A percentile compares a stretch with the other conserved stretches of the same genome.
These are phyloP conservation scores for Cercospora citrullina DNA, from an alignment of 2,329 filamentous ascomycete genomes.

Conservation along the genomic window DNA sequence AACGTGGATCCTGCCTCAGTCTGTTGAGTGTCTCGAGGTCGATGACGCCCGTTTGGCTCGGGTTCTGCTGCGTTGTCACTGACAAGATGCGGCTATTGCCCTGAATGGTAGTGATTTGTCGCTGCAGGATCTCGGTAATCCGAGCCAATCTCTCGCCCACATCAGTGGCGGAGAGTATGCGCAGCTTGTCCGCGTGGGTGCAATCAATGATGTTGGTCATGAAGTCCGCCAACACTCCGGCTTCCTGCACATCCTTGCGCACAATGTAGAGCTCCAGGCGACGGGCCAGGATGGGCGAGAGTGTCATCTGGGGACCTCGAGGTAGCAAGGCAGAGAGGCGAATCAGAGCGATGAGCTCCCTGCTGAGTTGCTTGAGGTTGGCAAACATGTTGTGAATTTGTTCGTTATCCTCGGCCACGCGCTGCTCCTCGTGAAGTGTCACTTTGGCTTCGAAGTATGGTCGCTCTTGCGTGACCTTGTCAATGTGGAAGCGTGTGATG, in stretches of 20 bases:
- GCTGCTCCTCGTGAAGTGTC: constrained; percentile 64
- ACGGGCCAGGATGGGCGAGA: constrained; percentile 83
- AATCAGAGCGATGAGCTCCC: constrained; percentile 81
- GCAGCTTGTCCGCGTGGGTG: constrained; percentile 85
- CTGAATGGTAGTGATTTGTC: constrained; percentile 81
- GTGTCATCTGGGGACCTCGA: constrained; percentile 61
- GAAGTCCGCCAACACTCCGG: constrained; percentile 86
- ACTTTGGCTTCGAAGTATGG: constrained; percentile 87
- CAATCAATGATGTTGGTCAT: constrained; percentile 92
- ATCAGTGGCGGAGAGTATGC: constrained; percentile 77
- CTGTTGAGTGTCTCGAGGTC: constrained; percentile 48
- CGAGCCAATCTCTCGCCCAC: constrained; percentile 75
- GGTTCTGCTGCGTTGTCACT: constrained; percentile 62
- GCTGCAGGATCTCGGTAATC: constrained; percentile 79
- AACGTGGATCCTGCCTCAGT: constrained; percentile 46
- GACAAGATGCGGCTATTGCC: constrained; percentile 83
- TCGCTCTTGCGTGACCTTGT: constrained; percentile 71
- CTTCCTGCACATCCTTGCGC: constrained; percentile 77
- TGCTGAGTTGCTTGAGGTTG: constrained; percentile 78
- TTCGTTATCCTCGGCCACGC: constrained; percentile 47
- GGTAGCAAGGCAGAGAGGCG: constrained; percentile 82
- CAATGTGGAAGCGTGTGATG: constrained; percentile 71
- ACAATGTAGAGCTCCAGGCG: constrained; percentile 85
- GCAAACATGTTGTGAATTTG: constrained; percentile 71
- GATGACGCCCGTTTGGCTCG: constrained; percentile 39